Conservation (phyloP, 345 rosid species). For the Salix dunnii region DNA sequence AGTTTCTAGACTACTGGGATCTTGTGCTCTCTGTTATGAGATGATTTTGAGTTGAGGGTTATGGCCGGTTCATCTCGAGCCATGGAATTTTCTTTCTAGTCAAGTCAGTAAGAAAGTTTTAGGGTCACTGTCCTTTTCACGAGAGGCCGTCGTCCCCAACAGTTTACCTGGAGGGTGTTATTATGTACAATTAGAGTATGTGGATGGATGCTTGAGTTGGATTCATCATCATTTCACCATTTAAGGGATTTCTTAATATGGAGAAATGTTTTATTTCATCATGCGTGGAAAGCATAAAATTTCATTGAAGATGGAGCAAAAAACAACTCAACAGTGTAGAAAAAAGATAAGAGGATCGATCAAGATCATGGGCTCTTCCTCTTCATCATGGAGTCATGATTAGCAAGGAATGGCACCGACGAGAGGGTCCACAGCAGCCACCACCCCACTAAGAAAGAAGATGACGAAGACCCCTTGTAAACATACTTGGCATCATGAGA, state of each 20-base stretch:
- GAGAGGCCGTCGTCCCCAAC: not conserved
- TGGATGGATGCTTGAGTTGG: not conserved
- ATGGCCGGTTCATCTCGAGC: not conserved
- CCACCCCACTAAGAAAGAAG: not conserved
- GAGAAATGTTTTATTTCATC: not conserved
- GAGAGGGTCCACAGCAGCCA: constrained; percentile 19
- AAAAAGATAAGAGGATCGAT: not conserved
- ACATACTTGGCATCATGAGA: not conserved
- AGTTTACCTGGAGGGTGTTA: not conserved
- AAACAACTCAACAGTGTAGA: not conserved
- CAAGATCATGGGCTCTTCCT: not conserved
- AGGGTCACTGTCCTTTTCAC: not conserved
- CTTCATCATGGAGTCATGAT: constrained; percentile 28
- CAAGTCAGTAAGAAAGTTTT: not conserved
- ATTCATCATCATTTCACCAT: constrained; percentile 10
- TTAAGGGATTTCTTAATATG: not conserved
- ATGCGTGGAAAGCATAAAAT: too few species aligned
- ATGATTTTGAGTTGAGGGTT: not conserved
- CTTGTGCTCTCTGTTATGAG: not conserved
- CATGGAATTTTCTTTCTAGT: not conserved
- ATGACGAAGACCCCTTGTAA: not conserved
- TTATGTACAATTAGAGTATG: too few species aligned
- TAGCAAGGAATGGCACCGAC: constrained; percentile 13
- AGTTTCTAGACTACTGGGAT: constrained; percentile 5
- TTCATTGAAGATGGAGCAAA: too few species aligned